These are phyloP conservation scores for Penicillium sp. DNA, from an alignment of 2,329 filamentous ascomycete species.

Conservation along the genomic window DNA sequence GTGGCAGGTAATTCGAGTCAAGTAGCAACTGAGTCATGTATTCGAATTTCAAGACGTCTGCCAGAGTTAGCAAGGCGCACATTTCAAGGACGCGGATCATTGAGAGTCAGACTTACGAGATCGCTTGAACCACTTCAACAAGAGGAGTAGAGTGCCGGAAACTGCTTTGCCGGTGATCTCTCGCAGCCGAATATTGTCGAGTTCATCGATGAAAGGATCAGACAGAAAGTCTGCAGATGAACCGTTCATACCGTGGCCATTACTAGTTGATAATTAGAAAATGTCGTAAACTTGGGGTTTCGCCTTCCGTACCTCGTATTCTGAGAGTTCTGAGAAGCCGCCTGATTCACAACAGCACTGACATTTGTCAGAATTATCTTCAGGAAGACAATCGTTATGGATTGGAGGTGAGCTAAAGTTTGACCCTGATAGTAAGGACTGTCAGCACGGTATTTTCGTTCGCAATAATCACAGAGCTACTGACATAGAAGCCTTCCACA, in stretches of 20 bases:
- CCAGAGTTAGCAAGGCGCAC: slow-evolving; percentile 12
- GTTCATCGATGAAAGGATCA: slow-evolving; percentile 63
- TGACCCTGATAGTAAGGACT: slow-evolving; percentile 56
- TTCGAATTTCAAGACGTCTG: slow-evolving; percentile 93
- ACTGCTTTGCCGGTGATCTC: slow-evolving; percentile 92
- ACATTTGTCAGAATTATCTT: slow-evolving; percentile 87
- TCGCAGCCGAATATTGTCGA: slow-evolving; percentile 76
- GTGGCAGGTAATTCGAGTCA: slow-evolving; percentile 91
- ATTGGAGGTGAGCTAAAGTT: slow-evolving; percentile 83
- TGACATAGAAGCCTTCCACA: slow-evolving; percentile 83
- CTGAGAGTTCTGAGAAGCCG: slow-evolving; percentile 48
- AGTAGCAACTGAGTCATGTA: slow-evolving; percentile 91
- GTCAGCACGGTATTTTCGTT: slow-evolving; percentile 2
- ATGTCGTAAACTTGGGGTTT: neutral
- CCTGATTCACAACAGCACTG: slow-evolving; percentile 72
- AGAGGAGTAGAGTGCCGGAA: slow-evolving; percentile 81
- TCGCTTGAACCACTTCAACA: slow-evolving; percentile 94
- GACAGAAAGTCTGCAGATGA: slow-evolving; percentile 29
- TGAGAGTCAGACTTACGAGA: slow-evolving; percentile 67
- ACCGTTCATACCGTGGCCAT: slow-evolving; percentile 31
- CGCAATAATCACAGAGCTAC: slow-evolving; percentile 37
- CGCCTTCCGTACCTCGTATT: slow-evolving; percentile 45
- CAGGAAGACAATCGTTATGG: slow-evolving; percentile 86
- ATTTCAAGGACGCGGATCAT: neutral
- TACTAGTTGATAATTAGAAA: slow-evolving; percentile 20